These are phyloP conservation scores for Penicillium psychrofluorescens DNA, from an alignment of 495 filamentous ascomycete genomes.

Conservation along the genomic window DNA sequence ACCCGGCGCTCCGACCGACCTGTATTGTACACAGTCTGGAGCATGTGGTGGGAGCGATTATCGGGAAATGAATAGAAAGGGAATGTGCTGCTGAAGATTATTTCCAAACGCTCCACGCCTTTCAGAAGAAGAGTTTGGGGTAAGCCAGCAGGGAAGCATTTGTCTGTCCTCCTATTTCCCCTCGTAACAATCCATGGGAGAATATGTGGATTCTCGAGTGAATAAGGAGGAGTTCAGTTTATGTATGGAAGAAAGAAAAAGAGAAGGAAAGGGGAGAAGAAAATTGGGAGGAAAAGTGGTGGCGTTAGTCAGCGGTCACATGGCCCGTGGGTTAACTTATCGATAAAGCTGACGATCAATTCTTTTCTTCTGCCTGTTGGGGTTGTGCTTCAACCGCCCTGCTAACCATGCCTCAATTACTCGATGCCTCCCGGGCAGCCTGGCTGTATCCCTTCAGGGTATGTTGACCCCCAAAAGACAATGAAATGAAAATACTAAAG, in stretches of 20 bases:
- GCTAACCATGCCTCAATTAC: slow-evolving; percentile 19
- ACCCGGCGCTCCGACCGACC: slow-evolving; percentile 21
- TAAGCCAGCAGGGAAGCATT: slow-evolving; percentile 36
- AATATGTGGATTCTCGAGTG: slow-evolving; percentile 35
- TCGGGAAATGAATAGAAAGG: slow-evolving; percentile 3
- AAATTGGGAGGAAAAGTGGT: slow-evolving; percentile 14
- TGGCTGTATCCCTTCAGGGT: slow-evolving; percentile 39
- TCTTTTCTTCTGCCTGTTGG: background rate
- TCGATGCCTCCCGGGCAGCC: slow-evolving; percentile 32
- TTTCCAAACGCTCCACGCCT: slow-evolving; percentile 45
- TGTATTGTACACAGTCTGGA: slow-evolving; percentile 22
- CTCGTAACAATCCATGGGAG: slow-evolving; percentile 34
- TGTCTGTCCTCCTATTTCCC: slow-evolving; percentile 45
- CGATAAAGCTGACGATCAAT: slow-evolving; percentile 24
- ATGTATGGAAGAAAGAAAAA: slow-evolving; percentile 29
- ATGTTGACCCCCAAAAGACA: too few relatives aligned
- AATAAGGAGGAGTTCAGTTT: slow-evolving; percentile 42
- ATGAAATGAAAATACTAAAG: background rate
- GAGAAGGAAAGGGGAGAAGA: slow-evolving; percentile 19
- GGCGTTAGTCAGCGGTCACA: slow-evolving; percentile 8
- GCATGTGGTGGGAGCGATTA: slow-evolving; percentile 20
- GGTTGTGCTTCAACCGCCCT: too few relatives aligned
- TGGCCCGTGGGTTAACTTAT: slow-evolving; percentile 32
- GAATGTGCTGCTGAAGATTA: slow-evolving; percentile 39
- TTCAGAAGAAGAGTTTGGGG: slow-evolving; percentile 39